These are phyloP conservation scores for Penicillium glabrum DNA, from an alignment of 2,329 filamentous ascomycete species.

Conservation along the genomic window DNA sequence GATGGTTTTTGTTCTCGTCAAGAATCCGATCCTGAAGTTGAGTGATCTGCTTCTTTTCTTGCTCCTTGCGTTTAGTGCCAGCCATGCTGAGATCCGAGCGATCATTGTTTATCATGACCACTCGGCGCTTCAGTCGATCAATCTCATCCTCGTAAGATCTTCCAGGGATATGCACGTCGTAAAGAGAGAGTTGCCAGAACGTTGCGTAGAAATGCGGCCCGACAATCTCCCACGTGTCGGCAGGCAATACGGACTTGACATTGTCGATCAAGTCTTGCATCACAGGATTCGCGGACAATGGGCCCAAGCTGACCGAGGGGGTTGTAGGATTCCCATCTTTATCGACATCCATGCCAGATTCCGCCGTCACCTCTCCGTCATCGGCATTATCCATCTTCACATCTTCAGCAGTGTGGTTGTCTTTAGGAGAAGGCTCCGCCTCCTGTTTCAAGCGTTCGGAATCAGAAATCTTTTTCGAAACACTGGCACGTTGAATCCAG, in stretches of 20 bases:
- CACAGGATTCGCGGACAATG: constrained; percentile 63
- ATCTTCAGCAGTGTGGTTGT: constrained; percentile 28
- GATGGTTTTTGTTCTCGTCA: constrained; percentile 71
- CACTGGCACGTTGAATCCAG: constrained; percentile 73
- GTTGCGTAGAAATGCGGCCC: constrained; percentile 81
- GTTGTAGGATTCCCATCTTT: constrained; percentile 22
- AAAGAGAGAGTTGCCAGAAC: constrained; percentile 87
- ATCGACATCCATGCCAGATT: constrained; percentile 37
- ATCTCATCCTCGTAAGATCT: constrained; percentile 77
- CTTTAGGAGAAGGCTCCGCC: constrained; percentile 26
- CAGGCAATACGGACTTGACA: constrained; percentile 61
- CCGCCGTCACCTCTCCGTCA: constrained; percentile 22
- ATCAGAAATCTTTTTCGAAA: constrained; percentile 63
- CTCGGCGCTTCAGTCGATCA: constrained; percentile 65
- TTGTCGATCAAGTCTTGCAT: constrained; percentile 72
- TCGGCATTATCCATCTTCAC: constrained; percentile 38
- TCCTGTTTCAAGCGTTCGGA: constrained; percentile 36
- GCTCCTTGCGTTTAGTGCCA: constrained; percentile 66
- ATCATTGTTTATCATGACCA: constrained; percentile 67
- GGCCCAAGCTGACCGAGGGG: constrained; percentile 32
- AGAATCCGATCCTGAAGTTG: constrained; percentile 68
- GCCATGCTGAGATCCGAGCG: constrained; percentile 70
- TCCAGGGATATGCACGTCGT: constrained; percentile 75
- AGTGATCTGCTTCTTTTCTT: constrained; percentile 67
- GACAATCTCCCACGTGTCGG: constrained; percentile 67